Evolutionary conservation across 1,284 basidiomycete genomes (phyloP).

Genomic region (Marasmius fiardii): DNA sequence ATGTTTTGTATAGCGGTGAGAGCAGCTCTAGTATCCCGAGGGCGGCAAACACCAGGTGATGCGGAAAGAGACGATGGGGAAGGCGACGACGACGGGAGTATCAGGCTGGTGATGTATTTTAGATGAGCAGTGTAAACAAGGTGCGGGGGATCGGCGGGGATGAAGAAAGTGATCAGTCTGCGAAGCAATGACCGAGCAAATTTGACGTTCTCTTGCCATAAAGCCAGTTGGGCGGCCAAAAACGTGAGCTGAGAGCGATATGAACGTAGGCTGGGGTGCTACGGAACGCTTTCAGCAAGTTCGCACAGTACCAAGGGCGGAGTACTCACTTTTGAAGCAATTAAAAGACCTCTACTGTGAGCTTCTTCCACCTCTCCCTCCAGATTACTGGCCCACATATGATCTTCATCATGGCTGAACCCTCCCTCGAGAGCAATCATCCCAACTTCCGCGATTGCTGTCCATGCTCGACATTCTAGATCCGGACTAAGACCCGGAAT

Average conservation of each 20-base stretch:
- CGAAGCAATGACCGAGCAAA: conserved; percentile 54
- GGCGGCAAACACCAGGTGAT: conserved; percentile 18
- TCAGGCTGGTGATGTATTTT: conserved; percentile 44
- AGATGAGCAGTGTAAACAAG: conserved; percentile 53
- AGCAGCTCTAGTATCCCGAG: conserved; percentile 35
- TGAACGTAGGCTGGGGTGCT: conserved; percentile 56
- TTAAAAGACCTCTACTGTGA: conserved; percentile 36
- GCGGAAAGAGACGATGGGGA: background rate
- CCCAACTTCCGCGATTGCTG: conserved; percentile 61
- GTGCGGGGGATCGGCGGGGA: conserved; percentile 45
- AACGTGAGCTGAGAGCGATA: conserved; percentile 56
- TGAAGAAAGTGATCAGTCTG: conserved; percentile 47
- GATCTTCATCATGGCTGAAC: conserved; percentile 32
- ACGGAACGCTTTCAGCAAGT: conserved; percentile 20
- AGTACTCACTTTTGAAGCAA: conserved; percentile 51
- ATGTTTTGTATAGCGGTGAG: conserved; percentile 42
- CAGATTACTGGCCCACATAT: conserved; percentile 44
- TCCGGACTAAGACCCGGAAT: conserved; percentile 49
- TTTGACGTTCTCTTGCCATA: conserved; percentile 52
- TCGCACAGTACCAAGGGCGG: background rate
- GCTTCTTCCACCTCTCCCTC: conserved; percentile 55
- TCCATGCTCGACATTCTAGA: conserved; percentile 67
- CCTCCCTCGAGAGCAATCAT: conserved; percentile 49
- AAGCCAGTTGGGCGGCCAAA: conserved; percentile 55
- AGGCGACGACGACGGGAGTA: conserved; percentile 22